These are phyloP conservation scores for Stylonectria norvegica DNA, from an alignment of 2,329 filamentous ascomycete genomes.

Conservation along the genomic window DNA sequence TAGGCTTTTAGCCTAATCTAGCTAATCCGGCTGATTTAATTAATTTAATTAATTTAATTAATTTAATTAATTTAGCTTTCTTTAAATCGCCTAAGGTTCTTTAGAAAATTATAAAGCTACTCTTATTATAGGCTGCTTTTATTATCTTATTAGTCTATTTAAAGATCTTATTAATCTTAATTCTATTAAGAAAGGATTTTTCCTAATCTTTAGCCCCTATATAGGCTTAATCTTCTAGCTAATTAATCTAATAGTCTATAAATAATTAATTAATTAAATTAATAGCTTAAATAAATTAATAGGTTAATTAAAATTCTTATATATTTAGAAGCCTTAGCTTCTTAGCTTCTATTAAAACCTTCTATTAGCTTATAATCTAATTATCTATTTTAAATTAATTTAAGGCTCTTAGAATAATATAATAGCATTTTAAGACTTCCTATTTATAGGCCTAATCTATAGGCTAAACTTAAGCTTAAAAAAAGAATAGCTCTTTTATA, in stretches of 20 bases:
- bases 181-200: slow-evolving; percentile 1
- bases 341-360: background rate
- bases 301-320: background rate
- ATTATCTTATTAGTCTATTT: background rate
- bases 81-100: background rate
- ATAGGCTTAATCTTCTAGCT: background rate
- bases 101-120: background rate
- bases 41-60: background rate
- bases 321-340: background rate
- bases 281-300: slow-evolving; percentile 2
- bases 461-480: background rate
- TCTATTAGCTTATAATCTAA: slow-evolving; percentile 1
- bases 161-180: slow-evolving; percentile 3
- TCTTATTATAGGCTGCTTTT: background rate
- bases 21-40: background rate
- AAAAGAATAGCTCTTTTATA: background rate
- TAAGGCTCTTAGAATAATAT: slow-evolving; percentile 2
- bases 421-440: background rate
- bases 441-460: background rate
- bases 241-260: slow-evolving; percentile 1
- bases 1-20: background rate
- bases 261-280: background rate
- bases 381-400: background rate
- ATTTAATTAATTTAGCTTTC: background rate
- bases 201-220: background rate